Percentiles rank a stretch among this genome's conserved stretches.
Evolutionary conservation across 148 eudicot species (phyloP).

Genomic region (Arbutus unedo): DNA sequence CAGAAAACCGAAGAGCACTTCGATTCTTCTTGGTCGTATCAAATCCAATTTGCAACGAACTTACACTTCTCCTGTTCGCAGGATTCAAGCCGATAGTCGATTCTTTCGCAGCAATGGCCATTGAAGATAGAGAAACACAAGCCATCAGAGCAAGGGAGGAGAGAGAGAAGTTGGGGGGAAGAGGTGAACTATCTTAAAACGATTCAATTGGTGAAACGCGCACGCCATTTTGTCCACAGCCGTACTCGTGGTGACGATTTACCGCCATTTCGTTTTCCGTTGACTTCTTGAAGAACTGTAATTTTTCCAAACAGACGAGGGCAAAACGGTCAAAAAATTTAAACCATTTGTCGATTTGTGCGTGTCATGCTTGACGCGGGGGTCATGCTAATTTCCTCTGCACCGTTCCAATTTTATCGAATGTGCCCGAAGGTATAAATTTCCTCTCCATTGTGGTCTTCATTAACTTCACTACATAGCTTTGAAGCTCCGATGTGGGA

Average conservation of each 20-base stretch:
- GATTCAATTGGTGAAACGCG: neutral
- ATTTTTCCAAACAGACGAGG: neutral
- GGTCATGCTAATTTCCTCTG: slow-evolving; percentile 6
- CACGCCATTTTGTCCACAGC: slow-evolving; percentile 20
- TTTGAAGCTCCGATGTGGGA: neutral
- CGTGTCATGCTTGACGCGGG: slow-evolving; percentile 8
- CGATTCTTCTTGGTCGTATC: slow-evolving; percentile 23
- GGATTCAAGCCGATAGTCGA: slow-evolving; percentile 16
- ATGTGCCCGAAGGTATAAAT: neutral
- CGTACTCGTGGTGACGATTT: slow-evolving; percentile 39
- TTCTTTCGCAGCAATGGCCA: slow-evolving; percentile 22
- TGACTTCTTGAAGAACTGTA: neutral
- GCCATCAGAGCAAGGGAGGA: slow-evolving; percentile 31
- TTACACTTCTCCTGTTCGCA: slow-evolving; percentile 17
- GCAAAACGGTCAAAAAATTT: neutral
- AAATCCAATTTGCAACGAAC: slow-evolving; percentile 21
- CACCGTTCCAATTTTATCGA: neutral
- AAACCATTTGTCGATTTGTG: slow-evolving; percentile 11
- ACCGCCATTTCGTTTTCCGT: slow-evolving; percentile 60
- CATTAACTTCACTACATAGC: neutral
- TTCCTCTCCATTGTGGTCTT: neutral
- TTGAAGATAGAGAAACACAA: slow-evolving; percentile 37
- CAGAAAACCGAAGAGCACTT: slow-evolving; percentile 18
- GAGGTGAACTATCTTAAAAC: neutral
- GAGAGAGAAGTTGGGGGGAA: too few relatives aligned